These are phyloP conservation scores for Rhodotorula sp. DNA, from an alignment of 1,284 basidiomycete species.

Conservation along the genomic window DNA sequence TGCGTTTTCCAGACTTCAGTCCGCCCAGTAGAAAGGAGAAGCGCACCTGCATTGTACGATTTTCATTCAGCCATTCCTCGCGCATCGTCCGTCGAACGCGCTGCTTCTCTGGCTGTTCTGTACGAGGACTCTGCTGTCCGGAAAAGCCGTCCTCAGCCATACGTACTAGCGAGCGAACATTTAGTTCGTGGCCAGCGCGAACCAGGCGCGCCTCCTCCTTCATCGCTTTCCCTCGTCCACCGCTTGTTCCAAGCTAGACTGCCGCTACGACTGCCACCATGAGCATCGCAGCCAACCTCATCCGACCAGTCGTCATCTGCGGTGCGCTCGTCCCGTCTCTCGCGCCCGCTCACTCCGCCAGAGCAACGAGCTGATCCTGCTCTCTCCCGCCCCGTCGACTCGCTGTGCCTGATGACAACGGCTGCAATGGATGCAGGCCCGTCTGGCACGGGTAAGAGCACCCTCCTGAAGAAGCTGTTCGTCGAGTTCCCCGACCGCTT, in stretches of 20 bases:
- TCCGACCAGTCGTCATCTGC: slow-evolving; percentile 39
- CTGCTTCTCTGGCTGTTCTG: too few relatives aligned
- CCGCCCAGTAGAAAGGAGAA: not conserved
- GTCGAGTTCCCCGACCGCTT: slow-evolving; percentile 78
- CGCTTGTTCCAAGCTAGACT: too few relatives aligned
- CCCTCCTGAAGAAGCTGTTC: slow-evolving; percentile 81
- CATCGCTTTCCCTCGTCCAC: not conserved
- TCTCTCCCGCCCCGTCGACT: not conserved
- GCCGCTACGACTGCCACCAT: not conserved
- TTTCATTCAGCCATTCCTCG: not conserved
- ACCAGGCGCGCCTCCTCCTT: not conserved
- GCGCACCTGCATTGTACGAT: slow-evolving; percentile 1
- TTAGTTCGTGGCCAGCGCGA: too few relatives aligned
- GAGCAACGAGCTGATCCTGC: not conserved
- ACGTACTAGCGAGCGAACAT: too few relatives aligned
- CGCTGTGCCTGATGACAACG: too few relatives aligned
- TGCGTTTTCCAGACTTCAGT: too few relatives aligned
- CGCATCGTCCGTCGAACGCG: not conserved
- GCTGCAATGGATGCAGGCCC: slow-evolving; percentile 54
- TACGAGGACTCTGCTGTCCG: too few relatives aligned
- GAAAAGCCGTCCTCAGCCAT: too few relatives aligned
- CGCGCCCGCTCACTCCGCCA: not conserved
- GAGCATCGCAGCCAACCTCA: not conserved
- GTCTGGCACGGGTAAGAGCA: slow-evolving; percentile 92
- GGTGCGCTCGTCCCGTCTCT: slow-evolving; percentile 3